Conservation (phyloP, 1,284 basidiomycete species). For the Mycena citricolor region DNA sequence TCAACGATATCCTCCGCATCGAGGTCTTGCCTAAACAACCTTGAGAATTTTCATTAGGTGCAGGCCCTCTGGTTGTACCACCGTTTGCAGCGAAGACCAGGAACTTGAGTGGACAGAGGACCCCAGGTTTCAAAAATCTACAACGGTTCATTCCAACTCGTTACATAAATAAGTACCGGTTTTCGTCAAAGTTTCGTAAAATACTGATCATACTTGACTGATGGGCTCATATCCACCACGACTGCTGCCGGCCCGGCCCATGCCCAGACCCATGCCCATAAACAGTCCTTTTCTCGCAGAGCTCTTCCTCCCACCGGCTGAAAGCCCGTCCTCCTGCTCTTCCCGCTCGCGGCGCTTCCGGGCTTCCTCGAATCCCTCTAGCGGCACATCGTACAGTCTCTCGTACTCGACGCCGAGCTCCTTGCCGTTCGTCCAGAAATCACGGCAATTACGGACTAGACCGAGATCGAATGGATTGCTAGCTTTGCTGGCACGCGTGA, state of each 20-base stretch:
- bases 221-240: constrained; percentile 61
- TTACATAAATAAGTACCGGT: too few relatives aligned
- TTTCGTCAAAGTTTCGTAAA: background rate
- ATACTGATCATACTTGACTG: constrained; percentile 45
- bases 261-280: constrained; percentile 48
- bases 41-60: too few relatives aligned
- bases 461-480: constrained; percentile 95
- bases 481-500: constrained; percentile 64
- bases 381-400: constrained; percentile 84
- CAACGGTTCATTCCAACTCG: too few relatives aligned
- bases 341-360: constrained; percentile 56
- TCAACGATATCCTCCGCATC: too few relatives aligned
- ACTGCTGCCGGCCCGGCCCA: constrained; percentile 39
- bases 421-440: constrained; percentile 90
- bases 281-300: constrained; percentile 41
- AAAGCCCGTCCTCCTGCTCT: constrained; percentile 49
- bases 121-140: too few relatives aligned
- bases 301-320: constrained; percentile 48
- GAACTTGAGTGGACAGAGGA: too few relatives aligned
- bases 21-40: too few relatives aligned
- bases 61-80: too few relatives aligned
- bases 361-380: constrained; percentile 77
- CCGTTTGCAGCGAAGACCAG: too few relatives aligned
- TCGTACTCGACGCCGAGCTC: constrained; percentile 91
- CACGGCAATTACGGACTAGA: constrained; percentile 82